phyloP scores from a whole-genome alignment of 441 rosid species.

The Caryocar brasiliense region DNA sequence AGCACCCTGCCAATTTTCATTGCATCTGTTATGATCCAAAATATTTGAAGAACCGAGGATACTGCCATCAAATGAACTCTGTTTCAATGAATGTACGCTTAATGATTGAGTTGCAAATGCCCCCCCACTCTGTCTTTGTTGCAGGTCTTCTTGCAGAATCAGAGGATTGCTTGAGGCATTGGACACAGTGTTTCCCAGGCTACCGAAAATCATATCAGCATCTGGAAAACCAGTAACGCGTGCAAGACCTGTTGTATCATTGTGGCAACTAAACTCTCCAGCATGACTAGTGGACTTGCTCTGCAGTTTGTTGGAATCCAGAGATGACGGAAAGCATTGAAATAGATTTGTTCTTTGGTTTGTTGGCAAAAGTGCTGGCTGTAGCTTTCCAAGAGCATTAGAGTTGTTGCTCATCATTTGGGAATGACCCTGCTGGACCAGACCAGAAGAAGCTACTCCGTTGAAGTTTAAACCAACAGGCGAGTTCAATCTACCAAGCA shows the following conservation, averaged over 20 bases:
- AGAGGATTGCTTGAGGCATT: conserved; percentile 31
- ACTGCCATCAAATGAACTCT: conserved; percentile 29
- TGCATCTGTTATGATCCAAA: conserved; percentile 34
- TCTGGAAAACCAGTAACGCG: conserved; percentile 28
- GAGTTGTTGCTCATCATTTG: conserved; percentile 35
- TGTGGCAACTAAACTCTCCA: conserved; percentile 35
- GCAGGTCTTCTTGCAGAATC: conserved; percentile 28
- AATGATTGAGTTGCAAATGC: conserved; percentile 41
- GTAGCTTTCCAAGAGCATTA: conserved; percentile 37
- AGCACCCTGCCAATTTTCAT: conserved; percentile 36
- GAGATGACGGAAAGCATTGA: conserved; percentile 39
- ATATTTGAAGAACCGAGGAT: conserved; percentile 29
- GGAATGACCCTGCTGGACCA: conserved; percentile 35
- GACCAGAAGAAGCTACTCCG: conserved; percentile 54
- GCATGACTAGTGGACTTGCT: conserved; percentile 30
- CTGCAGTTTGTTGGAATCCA: conserved; percentile 47
- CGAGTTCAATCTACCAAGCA: conserved; percentile 60
- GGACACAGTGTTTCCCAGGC: conserved; percentile 32
- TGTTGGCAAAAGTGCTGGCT: conserved; percentile 30
- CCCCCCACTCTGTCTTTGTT: conserved; percentile 21
- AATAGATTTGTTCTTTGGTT: conserved; percentile 32
- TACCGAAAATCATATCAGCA: conserved; percentile 24
- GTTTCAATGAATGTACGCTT: conserved; percentile 28
- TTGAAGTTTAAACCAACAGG: conserved; percentile 41
- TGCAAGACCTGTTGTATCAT: conserved; percentile 21